Base-by-base conservation (phyloP, 2,329 filamentous ascomycete species). In the Aspergillus japonicus region DNA sequence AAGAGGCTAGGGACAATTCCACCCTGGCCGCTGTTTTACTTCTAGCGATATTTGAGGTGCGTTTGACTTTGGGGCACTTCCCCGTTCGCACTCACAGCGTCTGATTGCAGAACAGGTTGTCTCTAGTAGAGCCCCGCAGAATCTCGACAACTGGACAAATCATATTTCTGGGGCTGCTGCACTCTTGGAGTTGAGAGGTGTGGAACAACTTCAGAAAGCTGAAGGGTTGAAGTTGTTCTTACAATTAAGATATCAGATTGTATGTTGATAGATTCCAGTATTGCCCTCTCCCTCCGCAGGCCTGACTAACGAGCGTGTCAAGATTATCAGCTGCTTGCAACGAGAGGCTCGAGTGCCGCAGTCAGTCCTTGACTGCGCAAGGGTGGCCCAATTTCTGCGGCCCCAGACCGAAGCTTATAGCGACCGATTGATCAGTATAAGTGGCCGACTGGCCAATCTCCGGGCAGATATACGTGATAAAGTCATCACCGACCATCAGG, bases 21-120 rank as follows among this genome's bases (percentile, higher is more conserved):
- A 77, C 82, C 10, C 78, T 83, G 16, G 77, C 85, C 63, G 78
- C 81, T 7, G 82, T 87, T 31, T 77, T 88, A 47, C 78, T 85
- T 65, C 79, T 88, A 63, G 84, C 85, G 50, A 78, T 87, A 70
- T 88, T 85, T 62, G 85, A 88, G 78, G 85, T 87, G 73, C 67
- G 75, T 29, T 39, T 10, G n/a, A 11, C 47, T 19, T 19, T 14
- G 44, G 39, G 11, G 29, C 49, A 7, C 50, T 39, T 12, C 49
- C 19, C 19, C 54, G 65, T 44, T 16, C 4, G 33, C 33, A 16
- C 33, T 35, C 33, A 44, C 39, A 3, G 39, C 16, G 39, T 44
- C 39, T 44, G 39, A 64, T 64, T 53, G 29, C 16, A 11, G 24
- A 23, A n/a, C 23, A 78, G 75, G 64, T 77, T 29, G 66, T 77